phyloP scores from a whole-genome alignment of 768 basidiomycete species.

The Leccinum rimulosum region DNA sequence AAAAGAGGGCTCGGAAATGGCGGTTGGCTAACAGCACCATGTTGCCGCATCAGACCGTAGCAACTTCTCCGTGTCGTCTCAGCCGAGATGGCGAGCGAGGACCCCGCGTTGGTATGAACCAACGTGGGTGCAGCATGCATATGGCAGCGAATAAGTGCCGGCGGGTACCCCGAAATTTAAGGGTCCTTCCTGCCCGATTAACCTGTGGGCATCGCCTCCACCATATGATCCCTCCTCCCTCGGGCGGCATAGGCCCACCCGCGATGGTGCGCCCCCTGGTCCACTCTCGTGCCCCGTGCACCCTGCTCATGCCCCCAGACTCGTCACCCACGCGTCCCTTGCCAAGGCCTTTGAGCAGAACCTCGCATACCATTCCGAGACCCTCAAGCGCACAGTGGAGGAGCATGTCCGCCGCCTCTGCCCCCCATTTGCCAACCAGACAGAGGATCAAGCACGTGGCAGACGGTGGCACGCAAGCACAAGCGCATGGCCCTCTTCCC shows the following conservation, averaged over 20 bases:
- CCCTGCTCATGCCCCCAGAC: conserved; percentile 40
- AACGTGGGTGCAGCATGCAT: too few relatives aligned
- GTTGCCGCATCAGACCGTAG: too few relatives aligned
- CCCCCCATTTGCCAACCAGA: conserved; percentile 58
- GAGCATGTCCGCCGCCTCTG: conserved; percentile 51
- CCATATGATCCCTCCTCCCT: conserved; percentile 31
- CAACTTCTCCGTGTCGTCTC: too few relatives aligned
- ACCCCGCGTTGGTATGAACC: too few relatives aligned
- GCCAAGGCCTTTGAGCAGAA: conserved; percentile 77
- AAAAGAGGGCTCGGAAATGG: too few relatives aligned
- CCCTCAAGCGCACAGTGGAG: conserved; percentile 61
- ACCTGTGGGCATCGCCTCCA: too few relatives aligned
- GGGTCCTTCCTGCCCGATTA: too few relatives aligned
- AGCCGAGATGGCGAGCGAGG: too few relatives aligned
- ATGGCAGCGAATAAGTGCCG: too few relatives aligned
- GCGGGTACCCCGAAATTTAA: too few relatives aligned
- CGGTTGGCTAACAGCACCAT: too few relatives aligned
- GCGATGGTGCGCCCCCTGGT: conserved; percentile 58
- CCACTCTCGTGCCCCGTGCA: background rate
- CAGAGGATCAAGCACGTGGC: conserved; percentile 56
- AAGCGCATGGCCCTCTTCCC: conserved; percentile 93
- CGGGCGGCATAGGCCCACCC: conserved; percentile 92
- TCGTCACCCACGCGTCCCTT: conserved; percentile 83
- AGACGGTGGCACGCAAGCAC: conserved; percentile 46
- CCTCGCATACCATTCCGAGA: conserved; percentile 74